A percentile compares a stretch with the other conserved stretches of the same genome.
Evolutionary conservation across 306 rosid genomes (phyloP).

Genomic region (Quercus suber): DNA sequence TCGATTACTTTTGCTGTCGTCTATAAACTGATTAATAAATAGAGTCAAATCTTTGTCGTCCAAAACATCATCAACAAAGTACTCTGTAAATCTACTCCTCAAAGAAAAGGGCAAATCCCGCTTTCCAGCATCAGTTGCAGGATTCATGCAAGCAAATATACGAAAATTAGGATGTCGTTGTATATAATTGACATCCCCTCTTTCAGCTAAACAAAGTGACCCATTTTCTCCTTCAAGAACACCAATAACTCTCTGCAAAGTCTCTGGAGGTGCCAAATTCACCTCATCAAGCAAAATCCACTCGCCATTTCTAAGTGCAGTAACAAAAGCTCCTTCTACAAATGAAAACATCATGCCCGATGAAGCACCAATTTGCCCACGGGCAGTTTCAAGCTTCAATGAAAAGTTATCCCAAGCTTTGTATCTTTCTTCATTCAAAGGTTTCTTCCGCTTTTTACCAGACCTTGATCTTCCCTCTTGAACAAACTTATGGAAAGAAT

Average conservation of each 20-base stretch:
- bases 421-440: conserved; percentile 44
- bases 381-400: conserved; percentile 46
- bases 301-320: conserved; percentile 80
- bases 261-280: conserved; percentile 96
- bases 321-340: conserved; percentile 90
- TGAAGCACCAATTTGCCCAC: conserved; percentile 42
- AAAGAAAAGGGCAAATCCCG: conserved; percentile 81
- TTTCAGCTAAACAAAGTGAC: conserved; percentile 83
- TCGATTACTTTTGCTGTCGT: conserved; percentile 28
- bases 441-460: conserved; percentile 65
- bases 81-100: conserved; percentile 90
- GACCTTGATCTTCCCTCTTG: conserved; percentile 33
- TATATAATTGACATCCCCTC: conserved; percentile 78
- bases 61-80: conserved; percentile 81
- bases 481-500: conserved; percentile 25
- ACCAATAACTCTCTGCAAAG: conserved; percentile 83
- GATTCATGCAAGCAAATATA: conserved; percentile 98
- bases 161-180: conserved; percentile 82
- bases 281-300: conserved; percentile 99
- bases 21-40: conserved; percentile 53
- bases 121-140: conserved; percentile 98
- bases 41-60: conserved; percentile 71
- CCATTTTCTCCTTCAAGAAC: conserved; percentile 91
- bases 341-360: conserved; percentile 87
- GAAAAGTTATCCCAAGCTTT: conserved; percentile 68